Base-by-base conservation (phyloP, 2,329 filamentous ascomycete species). In the Fusarium musae region DNA sequence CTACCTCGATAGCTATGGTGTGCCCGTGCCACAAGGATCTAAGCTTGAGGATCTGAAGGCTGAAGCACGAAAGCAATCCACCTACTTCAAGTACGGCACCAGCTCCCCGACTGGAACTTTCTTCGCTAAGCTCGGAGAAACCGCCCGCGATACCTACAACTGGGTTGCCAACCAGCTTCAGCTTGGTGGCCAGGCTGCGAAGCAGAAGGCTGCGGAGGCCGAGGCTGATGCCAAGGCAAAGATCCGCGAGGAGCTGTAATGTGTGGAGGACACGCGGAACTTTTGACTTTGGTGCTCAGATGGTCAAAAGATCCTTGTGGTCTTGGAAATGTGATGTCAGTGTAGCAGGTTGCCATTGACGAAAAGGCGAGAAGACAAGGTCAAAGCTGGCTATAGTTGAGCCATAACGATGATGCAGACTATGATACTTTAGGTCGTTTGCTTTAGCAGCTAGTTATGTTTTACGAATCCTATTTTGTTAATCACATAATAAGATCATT, bases 1-100 rank as follows among this genome's bases (percentile, higher is more conserved):
- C 2, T 96, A 95, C 78, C 88, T 96, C 11, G 93, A 96, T 79
- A 92, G 90, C 70, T 96, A 94, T 73, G 93, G 93, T 42, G 84
- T 96, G 44, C 82, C 85, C 9, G 86, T 88, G 44, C 92, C 91
- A 47, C 92, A 94, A 80, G 91, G 91, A 10, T 91, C 90, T 23
- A 92, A 85, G 64, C 76, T 90, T 63, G 92, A 95, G 67, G 88
- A 94, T 78, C 85, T 96, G 26, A 89, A 90, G 69, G 92, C 92
- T 13, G 85, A 90, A 66, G 93, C 92, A 21, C 90, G 92, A 74
- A 91, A 91, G 80, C 92, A 95, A 77, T 87, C 89, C 28, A 93
- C 91, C 28, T 95, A 92, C 81, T 96, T 94, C 85, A 89, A 88
- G 78, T 93, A 95, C 77, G 93, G 93, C 59, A 93, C 92, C 9